Conservation (phyloP, 345 rosid species). For the Litchi chinensis region DNA sequence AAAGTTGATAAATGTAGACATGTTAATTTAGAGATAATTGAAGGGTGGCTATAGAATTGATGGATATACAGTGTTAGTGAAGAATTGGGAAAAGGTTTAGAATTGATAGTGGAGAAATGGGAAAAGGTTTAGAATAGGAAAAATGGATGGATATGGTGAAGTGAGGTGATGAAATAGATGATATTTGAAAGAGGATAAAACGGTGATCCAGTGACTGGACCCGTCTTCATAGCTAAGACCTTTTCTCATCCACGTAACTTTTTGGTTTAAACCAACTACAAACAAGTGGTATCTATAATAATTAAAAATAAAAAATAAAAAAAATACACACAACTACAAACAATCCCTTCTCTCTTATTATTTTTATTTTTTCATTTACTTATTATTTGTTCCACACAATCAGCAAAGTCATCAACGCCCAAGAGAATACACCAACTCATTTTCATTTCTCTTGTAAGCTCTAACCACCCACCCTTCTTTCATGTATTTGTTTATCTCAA, state of each 20-base stretch:
- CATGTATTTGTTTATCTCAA: background rate
- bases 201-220: slow-evolving; percentile 13
- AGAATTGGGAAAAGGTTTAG: no score
- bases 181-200: slow-evolving; percentile 5
- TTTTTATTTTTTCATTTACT: background rate
- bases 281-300: background rate
- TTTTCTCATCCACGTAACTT: slow-evolving; percentile 2
- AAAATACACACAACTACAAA: background rate
- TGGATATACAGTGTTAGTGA: no score
- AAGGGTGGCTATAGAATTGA: no score
- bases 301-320: background rate
- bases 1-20: no score
- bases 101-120: background rate
- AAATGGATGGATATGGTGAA: background rate
- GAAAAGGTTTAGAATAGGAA: background rate
- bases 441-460: background rate
- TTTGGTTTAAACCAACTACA: background rate
- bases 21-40: no score
- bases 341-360: background rate
- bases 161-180: background rate
- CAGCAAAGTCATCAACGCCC: background rate
- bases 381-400: slow-evolving; percentile 10
- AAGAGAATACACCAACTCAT: slow-evolving; percentile 10
- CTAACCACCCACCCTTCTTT: slow-evolving; percentile 9
- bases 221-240: slow-evolving; percentile 18